Conservation (phyloP, 129 eudicot genomes). For the Daucus carota region DH1_v3.0 NC_030384.2:16015501-16016000, state of each 20-base stretch:
- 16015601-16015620: neutral
- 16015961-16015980: neutral
- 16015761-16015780: constrained; percentile 56
- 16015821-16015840: constrained; percentile 39
- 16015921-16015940: neutral
- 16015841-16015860: constrained; percentile 28
- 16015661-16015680: neutral
- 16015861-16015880: constrained; percentile 40
- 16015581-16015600: neutral
- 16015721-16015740: neutral
- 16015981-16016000: constrained; percentile 7
- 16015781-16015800: constrained; percentile 34
- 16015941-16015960: neutral
- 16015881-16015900: neutral
- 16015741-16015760: constrained; percentile 39
- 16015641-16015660: neutral
- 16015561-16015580: neutral
- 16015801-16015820: constrained; percentile 25
- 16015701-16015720: neutral
- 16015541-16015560: neutral
- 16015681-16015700: neutral
- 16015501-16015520: neutral
- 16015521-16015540: neutral
- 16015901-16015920: neutral
- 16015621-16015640: neutral